Conservation (phyloP, 345 rosid species). For the Dovyalis caffra region DNA sequence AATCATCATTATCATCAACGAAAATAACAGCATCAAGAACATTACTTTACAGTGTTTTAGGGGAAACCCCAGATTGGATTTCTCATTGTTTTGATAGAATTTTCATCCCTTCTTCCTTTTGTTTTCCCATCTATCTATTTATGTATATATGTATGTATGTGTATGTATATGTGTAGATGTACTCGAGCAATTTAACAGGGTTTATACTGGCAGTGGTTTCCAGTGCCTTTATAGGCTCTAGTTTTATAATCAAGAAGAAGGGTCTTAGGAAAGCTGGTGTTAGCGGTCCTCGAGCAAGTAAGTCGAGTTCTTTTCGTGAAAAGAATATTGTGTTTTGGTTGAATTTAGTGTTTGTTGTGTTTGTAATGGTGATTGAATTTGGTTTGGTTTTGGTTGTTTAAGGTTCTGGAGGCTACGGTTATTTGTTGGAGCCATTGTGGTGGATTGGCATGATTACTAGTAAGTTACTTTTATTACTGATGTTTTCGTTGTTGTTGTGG, state of each 20-base stretch:
- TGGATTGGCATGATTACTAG: slow-evolving; percentile 88
- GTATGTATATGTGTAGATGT: slow-evolving; percentile 38
- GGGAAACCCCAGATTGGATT: neutral
- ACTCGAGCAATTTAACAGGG: slow-evolving; percentile 68
- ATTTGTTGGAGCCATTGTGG: slow-evolving; percentile 80
- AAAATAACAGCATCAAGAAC: neutral
- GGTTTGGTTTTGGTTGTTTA: neutral
- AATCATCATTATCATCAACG: neutral
- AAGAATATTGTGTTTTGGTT: neutral
- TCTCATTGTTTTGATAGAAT: neutral
- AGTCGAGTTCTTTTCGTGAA: neutral
- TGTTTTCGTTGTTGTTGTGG: neutral
- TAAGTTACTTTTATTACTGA: slow-evolving; percentile 32
- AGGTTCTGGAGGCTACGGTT: slow-evolving; percentile 82
- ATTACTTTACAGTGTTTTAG: neutral
- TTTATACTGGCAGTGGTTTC: slow-evolving; percentile 65
- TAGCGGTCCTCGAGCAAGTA: slow-evolving; percentile 70
- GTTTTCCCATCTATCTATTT: neutral
- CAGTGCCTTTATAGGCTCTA: slow-evolving; percentile 77
- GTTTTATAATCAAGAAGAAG: slow-evolving; percentile 84
- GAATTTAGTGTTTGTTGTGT: too few relatives aligned
- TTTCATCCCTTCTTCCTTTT: neutral
- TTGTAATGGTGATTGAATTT: neutral
- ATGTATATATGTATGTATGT: neutral
- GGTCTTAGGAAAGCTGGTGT: slow-evolving; percentile 64